A percentile compares a stretch with the other conserved stretches of the same genome.
These are phyloP conservation scores for Hypomyces rosellus DNA, from an alignment of 2,329 filamentous ascomycete species.

Conservation along the genomic window DNA sequence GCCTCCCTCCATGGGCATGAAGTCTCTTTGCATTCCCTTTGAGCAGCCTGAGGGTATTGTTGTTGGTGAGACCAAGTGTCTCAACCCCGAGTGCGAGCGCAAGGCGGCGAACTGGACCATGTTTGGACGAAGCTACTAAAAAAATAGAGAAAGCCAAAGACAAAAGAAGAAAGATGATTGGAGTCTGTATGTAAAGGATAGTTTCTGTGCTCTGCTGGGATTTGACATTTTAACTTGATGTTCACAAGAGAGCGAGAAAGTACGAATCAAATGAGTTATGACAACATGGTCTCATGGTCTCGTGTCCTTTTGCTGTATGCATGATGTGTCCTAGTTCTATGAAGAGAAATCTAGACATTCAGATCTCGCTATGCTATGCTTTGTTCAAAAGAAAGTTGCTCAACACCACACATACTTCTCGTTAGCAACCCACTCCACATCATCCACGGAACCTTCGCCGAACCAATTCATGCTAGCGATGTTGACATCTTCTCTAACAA, in stretches of 20 bases:
- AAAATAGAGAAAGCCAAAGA: not conserved
- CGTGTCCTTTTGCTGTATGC: no score
- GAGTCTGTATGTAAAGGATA: constrained; percentile 3
- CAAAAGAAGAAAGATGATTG: not conserved
- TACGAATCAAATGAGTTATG: constrained; percentile 6
- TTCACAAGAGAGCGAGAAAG: constrained; percentile 5
- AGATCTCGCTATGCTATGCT: not conserved
- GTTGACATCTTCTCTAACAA: constrained; percentile 57
- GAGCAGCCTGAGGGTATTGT: constrained; percentile 79
- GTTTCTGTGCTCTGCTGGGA: not conserved
- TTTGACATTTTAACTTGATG: constrained; percentile 1
- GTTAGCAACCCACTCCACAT: constrained; percentile 66
- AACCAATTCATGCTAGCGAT: constrained; percentile 71
- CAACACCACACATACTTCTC: constrained; percentile 78
- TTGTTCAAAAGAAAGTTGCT: not conserved
- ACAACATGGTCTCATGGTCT: not conserved
- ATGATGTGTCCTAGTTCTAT: constrained; percentile 2
- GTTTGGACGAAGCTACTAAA: constrained; percentile 70
- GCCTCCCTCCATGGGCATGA: constrained; percentile 58
- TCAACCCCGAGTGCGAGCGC: constrained; percentile 77
- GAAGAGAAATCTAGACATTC: not conserved
- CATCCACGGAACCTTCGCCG: constrained; percentile 42
- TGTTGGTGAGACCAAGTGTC: constrained; percentile 79
- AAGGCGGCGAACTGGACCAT: constrained; percentile 82
- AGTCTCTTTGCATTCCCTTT: constrained; percentile 66